Evolutionary conservation across 2,329 filamentous ascomycete species (phyloP).

Genomic region (Gnomoniopsis smithogilvyi): DNA sequence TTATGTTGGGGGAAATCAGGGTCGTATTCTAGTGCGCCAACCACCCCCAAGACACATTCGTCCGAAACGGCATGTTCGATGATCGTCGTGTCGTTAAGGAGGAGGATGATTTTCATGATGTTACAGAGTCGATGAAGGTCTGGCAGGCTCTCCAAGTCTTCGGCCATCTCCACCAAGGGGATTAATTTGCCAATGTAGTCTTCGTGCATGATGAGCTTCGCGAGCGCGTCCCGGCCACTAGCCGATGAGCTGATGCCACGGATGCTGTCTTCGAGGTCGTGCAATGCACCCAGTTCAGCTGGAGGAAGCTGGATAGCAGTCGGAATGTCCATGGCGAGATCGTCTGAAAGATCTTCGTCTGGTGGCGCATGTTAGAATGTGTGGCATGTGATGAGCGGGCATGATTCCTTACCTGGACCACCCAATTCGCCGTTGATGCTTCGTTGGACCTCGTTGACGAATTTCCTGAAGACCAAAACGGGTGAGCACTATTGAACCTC

Average conservation of each 20-base stretch:
- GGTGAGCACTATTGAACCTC: conserved; percentile 22
- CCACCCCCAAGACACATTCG: conserved; percentile 83
- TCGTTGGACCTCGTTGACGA: conserved; percentile 82
- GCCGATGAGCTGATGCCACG: conserved; percentile 72
- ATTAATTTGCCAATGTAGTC: conserved; percentile 87
- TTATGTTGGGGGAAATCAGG: conserved; percentile 97
- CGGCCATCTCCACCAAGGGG: conserved; percentile 81
- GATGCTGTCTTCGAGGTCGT: conserved; percentile 82
- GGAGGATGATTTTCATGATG: conserved; percentile 94
- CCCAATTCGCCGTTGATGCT: conserved; percentile 60
- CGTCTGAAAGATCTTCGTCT: conserved; percentile 89
- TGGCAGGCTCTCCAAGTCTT: conserved; percentile 81
- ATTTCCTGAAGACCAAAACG: conserved; percentile 62
- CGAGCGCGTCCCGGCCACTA: conserved; percentile 77
- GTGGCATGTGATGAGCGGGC: neutral
- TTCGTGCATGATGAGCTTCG: conserved; percentile 80
- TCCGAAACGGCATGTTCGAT: conserved; percentile 94
- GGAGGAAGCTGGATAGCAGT: conserved; percentile 71
- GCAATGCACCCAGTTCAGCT: conserved; percentile 77
- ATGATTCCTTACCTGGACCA: conserved; percentile 53
- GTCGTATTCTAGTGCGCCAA: conserved; percentile 95
- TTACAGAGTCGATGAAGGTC: conserved; percentile 93
- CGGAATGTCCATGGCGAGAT: conserved; percentile 70
- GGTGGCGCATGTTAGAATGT: conserved; percentile 24
- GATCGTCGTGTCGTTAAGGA: conserved; percentile 91